Conservation (phyloP, 2,329 filamentous ascomycete genomes). For the Colletotrichum lindemuthianum region DNA sequence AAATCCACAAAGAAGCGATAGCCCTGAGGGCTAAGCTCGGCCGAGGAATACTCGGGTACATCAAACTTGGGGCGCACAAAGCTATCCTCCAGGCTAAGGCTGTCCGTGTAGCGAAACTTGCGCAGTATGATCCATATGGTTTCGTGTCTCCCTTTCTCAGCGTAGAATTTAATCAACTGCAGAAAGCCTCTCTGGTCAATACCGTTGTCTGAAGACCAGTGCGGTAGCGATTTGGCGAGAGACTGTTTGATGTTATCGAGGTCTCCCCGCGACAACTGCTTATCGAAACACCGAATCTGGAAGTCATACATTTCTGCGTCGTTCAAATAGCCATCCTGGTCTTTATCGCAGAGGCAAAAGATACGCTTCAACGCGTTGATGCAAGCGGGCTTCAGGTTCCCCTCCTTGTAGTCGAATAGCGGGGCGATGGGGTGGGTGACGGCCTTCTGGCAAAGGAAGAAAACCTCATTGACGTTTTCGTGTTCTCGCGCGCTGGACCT, state of each 20-base stretch:
- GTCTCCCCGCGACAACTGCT: slow-evolving; percentile 82
- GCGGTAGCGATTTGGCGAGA: slow-evolving; percentile 75
- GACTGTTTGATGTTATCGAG: slow-evolving; percentile 91
- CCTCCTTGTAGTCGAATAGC: slow-evolving; percentile 96
- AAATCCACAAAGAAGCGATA: slow-evolving; percentile 98
- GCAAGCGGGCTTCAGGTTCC: slow-evolving; percentile 85
- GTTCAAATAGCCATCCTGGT: slow-evolving; percentile 92
- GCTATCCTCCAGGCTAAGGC: slow-evolving; percentile 87
- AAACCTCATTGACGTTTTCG: slow-evolving; percentile 93
- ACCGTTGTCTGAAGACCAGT: slow-evolving; percentile 72
- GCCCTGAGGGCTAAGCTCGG: slow-evolving; percentile 91
- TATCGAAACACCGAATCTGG: slow-evolving; percentile 91
- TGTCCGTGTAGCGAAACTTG: slow-evolving; percentile 96
- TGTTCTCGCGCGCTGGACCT: slow-evolving; percentile 92
- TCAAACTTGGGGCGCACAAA: slow-evolving; percentile 96
- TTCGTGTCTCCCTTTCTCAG: slow-evolving; percentile 96
- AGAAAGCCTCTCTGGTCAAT: slow-evolving; percentile 88
- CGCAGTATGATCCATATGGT: slow-evolving; percentile 98
- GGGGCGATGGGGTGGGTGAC: slow-evolving; percentile 97
- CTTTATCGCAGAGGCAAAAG: slow-evolving; percentile 96
- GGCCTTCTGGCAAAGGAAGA: slow-evolving; percentile 97
- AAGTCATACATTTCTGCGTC: slow-evolving; percentile 93
- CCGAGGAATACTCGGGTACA: slow-evolving; percentile 89
- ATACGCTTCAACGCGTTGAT: slow-evolving; percentile 87
- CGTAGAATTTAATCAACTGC: slow-evolving; percentile 93